These are phyloP conservation scores for Leishmania guyanensis DNA, from an alignment of 208 protist species.

Conservation along the genomic window DNA sequence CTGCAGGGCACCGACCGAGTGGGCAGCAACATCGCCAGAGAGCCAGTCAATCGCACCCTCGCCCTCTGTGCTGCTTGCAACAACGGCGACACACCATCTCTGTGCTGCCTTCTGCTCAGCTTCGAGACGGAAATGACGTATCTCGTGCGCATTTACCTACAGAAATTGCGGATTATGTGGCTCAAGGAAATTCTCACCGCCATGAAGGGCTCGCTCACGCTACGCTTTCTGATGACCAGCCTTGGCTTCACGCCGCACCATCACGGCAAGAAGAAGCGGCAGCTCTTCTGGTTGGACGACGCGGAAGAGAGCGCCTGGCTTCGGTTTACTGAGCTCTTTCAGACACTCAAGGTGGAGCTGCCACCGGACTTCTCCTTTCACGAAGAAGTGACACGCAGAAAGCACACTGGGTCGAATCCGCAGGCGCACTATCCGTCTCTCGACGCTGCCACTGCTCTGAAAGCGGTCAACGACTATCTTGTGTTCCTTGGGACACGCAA, in stretches of 20 bases:
- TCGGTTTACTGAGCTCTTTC: slow-evolving; percentile 54
- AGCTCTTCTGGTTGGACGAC: slow-evolving; percentile 75
- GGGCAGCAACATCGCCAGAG: slow-evolving; percentile 8
- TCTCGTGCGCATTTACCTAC: slow-evolving; percentile 81
- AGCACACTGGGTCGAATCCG: slow-evolving; percentile 7
- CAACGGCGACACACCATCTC: slow-evolving; percentile 62
- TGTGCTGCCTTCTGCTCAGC: slow-evolving; percentile 42
- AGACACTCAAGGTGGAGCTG: slow-evolving; percentile 64
- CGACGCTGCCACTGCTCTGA: slow-evolving; percentile 45
- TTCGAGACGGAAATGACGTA: slow-evolving; percentile 65
- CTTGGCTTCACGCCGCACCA: slow-evolving; percentile 65
- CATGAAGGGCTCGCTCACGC: slow-evolving; percentile 53
- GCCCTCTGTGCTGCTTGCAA: slow-evolving; percentile 71
- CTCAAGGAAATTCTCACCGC: slow-evolving; percentile 56
- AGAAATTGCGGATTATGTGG: slow-evolving; percentile 74
- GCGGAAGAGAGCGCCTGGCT: slow-evolving; percentile 39
- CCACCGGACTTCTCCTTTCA: slow-evolving; percentile 63
- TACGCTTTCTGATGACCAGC: slow-evolving; percentile 59
- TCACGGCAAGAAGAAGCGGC: neutral
- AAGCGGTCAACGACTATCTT: slow-evolving; percentile 65
- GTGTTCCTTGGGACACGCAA: slow-evolving; percentile 69
- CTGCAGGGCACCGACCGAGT: slow-evolving; percentile 37
- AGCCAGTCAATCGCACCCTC: slow-evolving; percentile 39
- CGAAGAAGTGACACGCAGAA: slow-evolving; percentile 33
- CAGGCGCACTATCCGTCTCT: slow-evolving; percentile 26